Evolutionary conservation across 2,329 filamentous ascomycete genomes (phyloP).

Genomic region (Colletotrichum somersetense): DNA sequence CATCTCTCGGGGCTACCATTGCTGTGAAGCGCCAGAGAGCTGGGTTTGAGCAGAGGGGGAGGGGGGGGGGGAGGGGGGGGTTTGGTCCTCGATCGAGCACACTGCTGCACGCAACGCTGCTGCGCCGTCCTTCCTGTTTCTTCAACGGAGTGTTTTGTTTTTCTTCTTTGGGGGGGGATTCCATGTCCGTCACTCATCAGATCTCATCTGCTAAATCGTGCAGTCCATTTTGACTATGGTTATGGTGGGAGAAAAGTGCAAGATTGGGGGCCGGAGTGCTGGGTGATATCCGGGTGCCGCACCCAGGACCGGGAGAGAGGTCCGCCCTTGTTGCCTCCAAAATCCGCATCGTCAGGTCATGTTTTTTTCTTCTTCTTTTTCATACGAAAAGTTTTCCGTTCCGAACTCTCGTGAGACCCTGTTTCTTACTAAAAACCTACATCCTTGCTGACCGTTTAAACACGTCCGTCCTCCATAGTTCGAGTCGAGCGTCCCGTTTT

Average conservation of each 20-base stretch:
- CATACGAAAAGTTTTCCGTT: not conserved
- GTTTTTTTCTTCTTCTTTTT: too few relatives aligned
- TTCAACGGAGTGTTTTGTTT: not conserved
- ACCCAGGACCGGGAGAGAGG: not conserved
- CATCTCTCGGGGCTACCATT: not conserved
- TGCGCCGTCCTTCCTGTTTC: slow-evolving; percentile 6
- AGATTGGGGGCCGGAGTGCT: not conserved
- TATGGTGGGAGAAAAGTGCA: slow-evolving; percentile 11
- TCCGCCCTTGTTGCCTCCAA: not conserved
- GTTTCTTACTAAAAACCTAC: not conserved
- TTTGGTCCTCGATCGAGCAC: not conserved
- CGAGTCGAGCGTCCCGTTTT: not conserved
- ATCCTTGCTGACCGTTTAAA: not conserved
- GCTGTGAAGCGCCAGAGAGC: slow-evolving; percentile 2
- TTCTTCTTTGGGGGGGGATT: too few relatives aligned
- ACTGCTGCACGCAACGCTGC: slow-evolving; percentile 10
- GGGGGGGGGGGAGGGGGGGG: not conserved
- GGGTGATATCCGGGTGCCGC: slow-evolving; percentile 3
- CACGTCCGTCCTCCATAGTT: not conserved
- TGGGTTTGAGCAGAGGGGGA: not conserved
- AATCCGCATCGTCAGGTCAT: not conserved
- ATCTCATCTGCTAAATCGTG: slow-evolving; percentile 18
- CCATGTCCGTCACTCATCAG: slow-evolving; percentile 2
- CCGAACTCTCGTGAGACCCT: too few relatives aligned
- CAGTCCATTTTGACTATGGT: slow-evolving; percentile 1